Evolutionary conservation across 192 early-diverging fungal species (phyloP).

Genomic region (Podila horticola): DNA sequence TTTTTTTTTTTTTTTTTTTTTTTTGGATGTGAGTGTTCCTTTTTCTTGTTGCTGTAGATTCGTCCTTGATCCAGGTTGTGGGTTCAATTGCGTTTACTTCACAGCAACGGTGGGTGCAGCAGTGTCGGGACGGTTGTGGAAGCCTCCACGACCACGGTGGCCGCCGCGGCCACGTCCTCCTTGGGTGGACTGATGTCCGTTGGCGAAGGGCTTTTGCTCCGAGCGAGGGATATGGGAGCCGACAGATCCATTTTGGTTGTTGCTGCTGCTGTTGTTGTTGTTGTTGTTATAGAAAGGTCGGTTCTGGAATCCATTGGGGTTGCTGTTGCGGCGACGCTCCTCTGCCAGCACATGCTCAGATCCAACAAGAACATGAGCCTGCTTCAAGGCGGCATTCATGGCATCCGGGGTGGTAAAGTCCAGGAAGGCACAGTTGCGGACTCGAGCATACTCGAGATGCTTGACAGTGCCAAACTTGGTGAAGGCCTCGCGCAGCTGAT

Average conservation of each 20-base stretch:
- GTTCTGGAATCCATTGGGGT: slow-evolving; percentile 6
- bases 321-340: slow-evolving; percentile 52
- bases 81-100: slow-evolving; percentile 19
- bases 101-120: slow-evolving; percentile 26
- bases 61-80: slow-evolving; percentile 5
- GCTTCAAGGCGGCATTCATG: slow-evolving; percentile 71
- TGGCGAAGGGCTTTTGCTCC: slow-evolving; percentile 3
- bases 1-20: too few relatives aligned
- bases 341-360: slow-evolving; percentile 56
- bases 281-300: slow-evolving; percentile 14
- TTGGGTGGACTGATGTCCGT: slow-evolving; percentile 9
- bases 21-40: slow-evolving; percentile 7
- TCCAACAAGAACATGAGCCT: slow-evolving; percentile 58
- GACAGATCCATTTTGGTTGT: neutral
- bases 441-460: slow-evolving; percentile 63
- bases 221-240: slow-evolving; percentile 6
- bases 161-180: slow-evolving; percentile 20
- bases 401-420: slow-evolving; percentile 73
- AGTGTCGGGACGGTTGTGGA: slow-evolving; percentile 31
- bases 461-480: slow-evolving; percentile 66
- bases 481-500: slow-evolving; percentile 66
- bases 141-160: slow-evolving; percentile 19
- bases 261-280: slow-evolving; percentile 9
- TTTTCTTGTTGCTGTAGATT: neutral
- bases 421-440: slow-evolving; percentile 73